phyloP scores from a whole-genome alignment of 148 eudicot species.

The Tetragonia tetragonoides region DNA sequence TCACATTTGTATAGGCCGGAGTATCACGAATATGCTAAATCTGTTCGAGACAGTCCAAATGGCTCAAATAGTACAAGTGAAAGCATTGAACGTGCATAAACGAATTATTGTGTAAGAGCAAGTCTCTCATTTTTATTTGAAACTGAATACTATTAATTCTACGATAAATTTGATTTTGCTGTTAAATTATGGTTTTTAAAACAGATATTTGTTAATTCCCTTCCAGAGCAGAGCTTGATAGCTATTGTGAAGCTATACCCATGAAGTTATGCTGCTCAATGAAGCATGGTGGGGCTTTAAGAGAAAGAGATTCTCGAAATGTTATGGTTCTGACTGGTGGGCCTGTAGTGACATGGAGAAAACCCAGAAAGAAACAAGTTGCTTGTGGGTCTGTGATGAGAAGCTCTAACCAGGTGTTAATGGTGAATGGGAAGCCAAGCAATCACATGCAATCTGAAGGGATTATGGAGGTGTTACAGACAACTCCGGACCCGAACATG shows the following conservation, averaged over 20 bases:
- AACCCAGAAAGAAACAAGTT: constrained; percentile 35
- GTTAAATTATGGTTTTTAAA: neutral
- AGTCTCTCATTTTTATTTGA: neutral
- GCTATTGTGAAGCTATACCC: constrained; percentile 15
- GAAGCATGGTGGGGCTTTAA: constrained; percentile 17
- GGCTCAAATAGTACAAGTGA: constrained; percentile 20
- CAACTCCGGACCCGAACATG: constrained; percentile 42
- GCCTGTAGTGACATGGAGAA: constrained; percentile 42
- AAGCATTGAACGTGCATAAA: constrained; percentile 13
- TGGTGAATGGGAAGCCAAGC: constrained; percentile 21
- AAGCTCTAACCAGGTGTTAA: constrained; percentile 36
- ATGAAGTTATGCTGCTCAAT: constrained; percentile 8
- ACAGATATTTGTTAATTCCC: neutral
- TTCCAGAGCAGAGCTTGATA: constrained; percentile 21
- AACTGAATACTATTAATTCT: neutral
- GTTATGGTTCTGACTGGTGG: constrained; percentile 28
- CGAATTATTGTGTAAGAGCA: constrained; percentile 20
- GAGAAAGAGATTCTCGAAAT: constrained; percentile 24
- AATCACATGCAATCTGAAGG: constrained; percentile 41
- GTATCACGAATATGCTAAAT: constrained; percentile 16
- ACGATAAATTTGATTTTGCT: neutral
- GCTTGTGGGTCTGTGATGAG: constrained; percentile 38
- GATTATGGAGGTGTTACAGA: constrained; percentile 44
- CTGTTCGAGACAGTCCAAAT: constrained; percentile 5
- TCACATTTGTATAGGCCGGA: constrained; percentile 13